Evolutionary conservation across 176 grass and related monocot species (phyloP).

Genomic region (Triticum monococcum): DNA sequence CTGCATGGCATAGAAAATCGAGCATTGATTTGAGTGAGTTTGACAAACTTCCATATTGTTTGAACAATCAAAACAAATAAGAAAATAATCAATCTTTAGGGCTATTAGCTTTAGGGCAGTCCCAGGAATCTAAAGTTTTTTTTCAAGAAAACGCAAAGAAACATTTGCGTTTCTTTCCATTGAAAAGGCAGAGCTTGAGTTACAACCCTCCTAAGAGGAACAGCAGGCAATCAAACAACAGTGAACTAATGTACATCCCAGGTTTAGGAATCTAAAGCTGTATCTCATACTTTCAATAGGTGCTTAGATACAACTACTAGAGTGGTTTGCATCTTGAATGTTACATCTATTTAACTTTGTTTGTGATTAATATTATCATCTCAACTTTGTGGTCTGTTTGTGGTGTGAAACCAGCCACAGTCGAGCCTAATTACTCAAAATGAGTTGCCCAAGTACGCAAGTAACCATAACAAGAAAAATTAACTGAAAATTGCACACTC

Average conservation of each 20-base stretch:
- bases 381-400: background rate
- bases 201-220: too few species aligned
- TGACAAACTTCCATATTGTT: conserved; percentile 52
- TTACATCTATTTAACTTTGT: background rate
- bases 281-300: too few species aligned
- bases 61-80: conserved; percentile 6
- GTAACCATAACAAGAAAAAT: background rate
- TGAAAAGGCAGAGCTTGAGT: too few species aligned
- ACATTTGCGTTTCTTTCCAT: too few species aligned
- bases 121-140: too few species aligned
- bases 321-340: background rate
- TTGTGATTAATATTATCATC: background rate
- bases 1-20: background rate
- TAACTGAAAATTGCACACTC: background rate
- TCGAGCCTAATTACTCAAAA: background rate
- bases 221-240: too few species aligned
- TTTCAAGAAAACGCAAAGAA: too few species aligned
- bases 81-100: conserved; percentile 5
- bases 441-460: background rate
- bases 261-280: too few species aligned
- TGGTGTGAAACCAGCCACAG: background rate
- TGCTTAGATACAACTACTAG: too few species aligned
- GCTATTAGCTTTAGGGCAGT: too few species aligned
- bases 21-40: background rate
- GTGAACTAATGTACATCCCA: too few species aligned